These are phyloP conservation scores for Verticillium klebahnii DNA, from an alignment of 2,329 filamentous ascomycete genomes.

Conservation along the genomic window DNA sequence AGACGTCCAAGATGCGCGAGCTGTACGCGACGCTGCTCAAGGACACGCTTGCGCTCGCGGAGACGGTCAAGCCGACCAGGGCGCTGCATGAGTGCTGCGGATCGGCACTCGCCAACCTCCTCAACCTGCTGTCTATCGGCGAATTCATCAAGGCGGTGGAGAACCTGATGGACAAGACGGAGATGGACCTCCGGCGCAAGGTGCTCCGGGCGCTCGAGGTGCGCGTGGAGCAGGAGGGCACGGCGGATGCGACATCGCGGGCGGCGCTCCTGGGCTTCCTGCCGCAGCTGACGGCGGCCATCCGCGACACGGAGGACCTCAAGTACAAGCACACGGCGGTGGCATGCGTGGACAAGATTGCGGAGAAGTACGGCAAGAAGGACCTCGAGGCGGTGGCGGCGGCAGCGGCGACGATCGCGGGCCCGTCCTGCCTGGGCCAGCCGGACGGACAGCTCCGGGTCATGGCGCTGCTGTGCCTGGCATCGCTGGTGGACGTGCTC, in stretches of 20 bases:
- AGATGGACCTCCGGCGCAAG: conserved; percentile 71
- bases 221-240: conserved; percentile 69
- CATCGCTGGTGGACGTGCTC: conserved; percentile 84
- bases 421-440: conserved; percentile 71
- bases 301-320: conserved; percentile 67
- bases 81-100: conserved; percentile 55
- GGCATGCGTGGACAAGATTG: conserved; percentile 85
- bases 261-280: conserved; percentile 72
- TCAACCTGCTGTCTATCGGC: conserved; percentile 77
- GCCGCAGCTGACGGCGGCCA: conserved; percentile 70
- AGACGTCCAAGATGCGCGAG: conserved; percentile 60
- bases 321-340: conserved; percentile 81
- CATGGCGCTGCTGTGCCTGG: conserved; percentile 83
- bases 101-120: conserved; percentile 70
- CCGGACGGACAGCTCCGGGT: conserved; percentile 68
- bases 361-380: conserved; percentile 93
- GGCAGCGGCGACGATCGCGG: conserved; percentile 72
- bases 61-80: conserved; percentile 55
- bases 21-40: conserved; percentile 67
- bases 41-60: conserved; percentile 60
- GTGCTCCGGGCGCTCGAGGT: conserved; percentile 76
- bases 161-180: conserved; percentile 69
- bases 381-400: conserved; percentile 71
- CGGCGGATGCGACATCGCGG: conserved; percentile 64
- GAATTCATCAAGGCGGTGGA: conserved; percentile 90